phyloP scores from a whole-genome alignment of 2,329 filamentous ascomycete species.

The Fusarium chaquense region DNA sequence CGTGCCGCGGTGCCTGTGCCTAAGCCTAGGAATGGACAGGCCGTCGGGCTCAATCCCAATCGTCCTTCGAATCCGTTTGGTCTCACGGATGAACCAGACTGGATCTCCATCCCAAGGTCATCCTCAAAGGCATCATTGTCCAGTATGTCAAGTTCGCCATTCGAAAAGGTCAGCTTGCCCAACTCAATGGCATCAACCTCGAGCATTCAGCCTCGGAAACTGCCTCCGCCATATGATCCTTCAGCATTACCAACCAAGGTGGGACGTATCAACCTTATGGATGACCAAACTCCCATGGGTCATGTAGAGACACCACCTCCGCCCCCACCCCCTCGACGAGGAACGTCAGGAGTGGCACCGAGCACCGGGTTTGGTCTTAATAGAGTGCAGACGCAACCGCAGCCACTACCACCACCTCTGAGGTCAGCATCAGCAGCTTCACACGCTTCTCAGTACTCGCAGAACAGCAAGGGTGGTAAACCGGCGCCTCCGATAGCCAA shows the following conservation, averaged over 20 bases:
- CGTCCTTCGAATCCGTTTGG: slow-evolving; percentile 86
- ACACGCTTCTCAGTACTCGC: slow-evolving; percentile 50
- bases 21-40: slow-evolving; percentile 60
- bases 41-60: slow-evolving; percentile 76
- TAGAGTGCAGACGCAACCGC: slow-evolving; percentile 47
- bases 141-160: slow-evolving; percentile 70
- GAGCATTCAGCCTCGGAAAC: slow-evolving; percentile 61
- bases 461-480: slow-evolving; percentile 53
- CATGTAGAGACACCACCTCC: slow-evolving; percentile 58
- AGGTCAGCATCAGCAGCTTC: slow-evolving; percentile 54
- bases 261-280: slow-evolving; percentile 58
- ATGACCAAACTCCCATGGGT: slow-evolving; percentile 52
- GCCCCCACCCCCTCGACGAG: slow-evolving; percentile 59
- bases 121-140: slow-evolving; percentile 66
- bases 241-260: slow-evolving; percentile 60
- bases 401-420: slow-evolving; percentile 46
- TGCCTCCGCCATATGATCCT: slow-evolving; percentile 65
- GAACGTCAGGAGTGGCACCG: slow-evolving; percentile 45
- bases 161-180: slow-evolving; percentile 68
- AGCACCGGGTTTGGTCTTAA: slow-evolving; percentile 37
- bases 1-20: slow-evolving; percentile 79
- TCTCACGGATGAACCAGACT: slow-evolving; percentile 80
- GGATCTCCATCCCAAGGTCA: slow-evolving; percentile 75
- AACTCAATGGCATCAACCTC: slow-evolving; percentile 59
- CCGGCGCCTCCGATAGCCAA: slow-evolving; percentile 69